Base-by-base conservation (phyloP, 495 filamentous ascomycete genomes). In the Hamigera avellanea region DNA sequence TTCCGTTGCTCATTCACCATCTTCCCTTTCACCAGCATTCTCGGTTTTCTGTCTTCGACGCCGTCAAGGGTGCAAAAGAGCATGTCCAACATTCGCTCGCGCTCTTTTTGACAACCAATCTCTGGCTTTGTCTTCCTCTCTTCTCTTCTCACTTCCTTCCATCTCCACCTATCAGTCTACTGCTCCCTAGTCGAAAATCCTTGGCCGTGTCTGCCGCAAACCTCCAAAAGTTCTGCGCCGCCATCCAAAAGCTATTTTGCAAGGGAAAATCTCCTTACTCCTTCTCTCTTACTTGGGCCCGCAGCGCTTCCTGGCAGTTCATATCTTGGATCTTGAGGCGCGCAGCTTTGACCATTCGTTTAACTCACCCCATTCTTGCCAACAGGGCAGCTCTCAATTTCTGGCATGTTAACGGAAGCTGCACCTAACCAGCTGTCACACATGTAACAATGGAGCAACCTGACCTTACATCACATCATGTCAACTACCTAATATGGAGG, bases 401-500 rank as follows among this genome's bases (percentile, higher is more conserved):
- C 49, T 64, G 56, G 57, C 59, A 63, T 59, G 60, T 50, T 53
- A 45, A 51, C 56, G 49, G 49, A 38, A 35, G 23, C 34, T 42
- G 41, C 40, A 48, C 56, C 52, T 50, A 43, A 42, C 43, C 52
- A 53, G 32, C 34, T 42, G 41, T 57, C 53, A 54, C 52, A 64
- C 47, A 61, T 66, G 58, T 64, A 61, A 63, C 58, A 52, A 71
- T 71, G 67, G 54, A 60, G 53, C 60, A 58, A 42, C 61, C 55
- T 37, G 56, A 66, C 49, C 73, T 98, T 52, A 81, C 84, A 60
- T 89, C 86, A 43, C 77, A 95, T 69, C 81, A 89, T 66, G 76
- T 96, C 68, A 98, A 96, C 73, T 96, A 89, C 71, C 71, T 98
- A 66, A 84, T 98, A 69, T 94, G 87, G 84, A 87, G 87, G 85